These are phyloP conservation scores for Schizosaccharomyces lindneri DNA, from an alignment of 805 yeast species.

Conservation along the genomic window DNA sequence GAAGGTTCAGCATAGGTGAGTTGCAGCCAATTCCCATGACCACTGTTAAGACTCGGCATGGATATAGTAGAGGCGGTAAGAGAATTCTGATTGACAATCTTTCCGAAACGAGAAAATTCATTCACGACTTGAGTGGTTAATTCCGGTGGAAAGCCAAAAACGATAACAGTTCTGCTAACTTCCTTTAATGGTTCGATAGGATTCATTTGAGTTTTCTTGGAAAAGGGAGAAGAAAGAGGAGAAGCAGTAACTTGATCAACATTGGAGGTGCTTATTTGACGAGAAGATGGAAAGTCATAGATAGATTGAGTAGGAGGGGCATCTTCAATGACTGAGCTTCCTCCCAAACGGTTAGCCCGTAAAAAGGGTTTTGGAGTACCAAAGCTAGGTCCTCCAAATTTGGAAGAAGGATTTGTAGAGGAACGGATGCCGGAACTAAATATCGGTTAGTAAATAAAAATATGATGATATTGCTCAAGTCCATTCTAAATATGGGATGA, in stretches of 20 bases:
- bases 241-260: background rate
- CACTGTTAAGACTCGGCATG: conserved; percentile 6
- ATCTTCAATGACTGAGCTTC: background rate
- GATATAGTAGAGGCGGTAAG: conserved; percentile 13
- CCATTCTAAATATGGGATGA: too few relatives aligned
- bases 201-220: too few relatives aligned
- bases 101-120: conserved; percentile 59
- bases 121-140: conserved; percentile 40
- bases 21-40: conserved; percentile 77
- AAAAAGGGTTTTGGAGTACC: conserved; percentile 9
- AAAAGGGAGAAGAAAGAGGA: background rate
- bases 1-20: conserved; percentile 53
- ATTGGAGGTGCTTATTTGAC: background rate
- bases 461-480: too few relatives aligned
- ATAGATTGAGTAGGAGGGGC: conserved; percentile 3
- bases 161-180: conserved; percentile 27
- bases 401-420: conserved; percentile 3
- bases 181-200: background rate
- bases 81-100: conserved; percentile 50
- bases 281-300: background rate
- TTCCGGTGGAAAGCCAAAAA: conserved; percentile 72
- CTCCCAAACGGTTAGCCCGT: background rate
- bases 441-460: background rate
- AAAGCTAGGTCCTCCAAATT: conserved; percentile 10
- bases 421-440: background rate